phyloP scores from a whole-genome alignment of 805 yeast genomes.

The Myxozyma geophila region DNA sequence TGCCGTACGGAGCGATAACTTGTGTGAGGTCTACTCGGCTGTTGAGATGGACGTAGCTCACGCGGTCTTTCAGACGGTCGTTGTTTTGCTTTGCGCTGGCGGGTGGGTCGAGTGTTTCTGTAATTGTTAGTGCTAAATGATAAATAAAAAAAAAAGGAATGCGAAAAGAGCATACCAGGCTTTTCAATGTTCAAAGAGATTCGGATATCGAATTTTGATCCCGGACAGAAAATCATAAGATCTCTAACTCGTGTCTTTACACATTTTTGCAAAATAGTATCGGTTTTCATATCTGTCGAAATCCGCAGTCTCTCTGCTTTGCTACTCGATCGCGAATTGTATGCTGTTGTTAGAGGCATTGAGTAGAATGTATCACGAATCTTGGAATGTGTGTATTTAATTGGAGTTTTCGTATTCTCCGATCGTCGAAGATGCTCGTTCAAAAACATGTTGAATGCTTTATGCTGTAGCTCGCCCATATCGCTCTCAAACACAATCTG shows the following conservation, averaged over 20 bases:
- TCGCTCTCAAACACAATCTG: slow-evolving; percentile 28
- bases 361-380: slow-evolving; percentile 10
- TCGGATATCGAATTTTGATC: slow-evolving; percentile 32
- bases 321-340: neutral
- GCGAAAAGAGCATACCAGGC: slow-evolving; percentile 13
- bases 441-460: slow-evolving; percentile 26
- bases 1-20: slow-evolving; percentile 16
- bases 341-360: neutral
- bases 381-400: slow-evolving; percentile 8
- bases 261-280: slow-evolving; percentile 16
- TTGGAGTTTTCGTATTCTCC: slow-evolving; percentile 12
- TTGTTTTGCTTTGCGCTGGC: slow-evolving; percentile 1
- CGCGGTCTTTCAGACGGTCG: slow-evolving; percentile 29
- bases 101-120: slow-evolving; percentile 14
- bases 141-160: neutral
- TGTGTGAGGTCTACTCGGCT: slow-evolving; percentile 32
- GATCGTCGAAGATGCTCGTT: slow-evolving; percentile 14
- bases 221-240: slow-evolving; percentile 33
- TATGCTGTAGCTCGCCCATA: slow-evolving; percentile 27
- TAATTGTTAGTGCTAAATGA: neutral
- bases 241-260: slow-evolving; percentile 28
- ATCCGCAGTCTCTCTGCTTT: slow-evolving; percentile 22
- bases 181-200: slow-evolving; percentile 30
- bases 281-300: slow-evolving; percentile 21
- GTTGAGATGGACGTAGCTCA: slow-evolving; percentile 21